phyloP scores from a whole-genome alignment of 108 stramenopile species.

The Asterionellopsis glacialis region DNA sequence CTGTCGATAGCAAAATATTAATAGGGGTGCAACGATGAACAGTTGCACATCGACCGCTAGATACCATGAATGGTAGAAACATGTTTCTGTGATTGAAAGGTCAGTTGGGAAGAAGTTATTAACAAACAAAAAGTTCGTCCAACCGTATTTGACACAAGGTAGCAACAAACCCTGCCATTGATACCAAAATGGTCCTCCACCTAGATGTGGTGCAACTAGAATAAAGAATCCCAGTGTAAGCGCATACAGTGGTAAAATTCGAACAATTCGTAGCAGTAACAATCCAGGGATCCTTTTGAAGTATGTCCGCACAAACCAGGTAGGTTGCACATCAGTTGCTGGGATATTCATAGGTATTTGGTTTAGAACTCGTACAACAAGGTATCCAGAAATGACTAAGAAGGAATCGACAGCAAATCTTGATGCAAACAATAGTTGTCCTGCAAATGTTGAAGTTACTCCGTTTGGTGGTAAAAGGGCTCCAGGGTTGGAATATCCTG shows the following conservation, averaged over 20 bases:
- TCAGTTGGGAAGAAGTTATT: conserved; percentile 53
- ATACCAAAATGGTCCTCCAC: conserved; percentile 59
- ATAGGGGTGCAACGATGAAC: conserved; percentile 25
- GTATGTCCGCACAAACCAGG: conserved; percentile 1
- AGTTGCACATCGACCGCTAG: conserved; percentile 61
- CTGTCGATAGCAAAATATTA: conserved; percentile 22
- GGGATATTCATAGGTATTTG: conserved; percentile 14
- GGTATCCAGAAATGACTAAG: conserved; percentile 46
- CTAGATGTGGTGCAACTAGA: conserved; percentile 36
- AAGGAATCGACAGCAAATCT: conserved; percentile 60
- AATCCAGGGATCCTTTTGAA: conserved; percentile 3
- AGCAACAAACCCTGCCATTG: conserved; percentile 40
- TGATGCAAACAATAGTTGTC: conserved; percentile 43
- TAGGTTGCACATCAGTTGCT: neutral
- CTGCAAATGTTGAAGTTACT: conserved; percentile 28
- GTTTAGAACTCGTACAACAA: conserved; percentile 30
- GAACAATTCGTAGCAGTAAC: conserved; percentile 24
- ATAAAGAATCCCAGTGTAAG: conserved; percentile 39
- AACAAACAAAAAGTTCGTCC: conserved; percentile 55
- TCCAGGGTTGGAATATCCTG: conserved; percentile 42
- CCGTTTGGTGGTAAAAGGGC: conserved; percentile 46
- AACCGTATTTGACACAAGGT: conserved; percentile 35
- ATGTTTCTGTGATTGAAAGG: conserved; percentile 34
- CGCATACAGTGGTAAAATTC: conserved; percentile 44
- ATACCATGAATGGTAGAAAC: conserved; percentile 65